Evolutionary conservation across 345 rosid genomes (phyloP), one percentile per base, ranked within the genome.

Genomic region (Eucalyptus leucophloia): DNA sequence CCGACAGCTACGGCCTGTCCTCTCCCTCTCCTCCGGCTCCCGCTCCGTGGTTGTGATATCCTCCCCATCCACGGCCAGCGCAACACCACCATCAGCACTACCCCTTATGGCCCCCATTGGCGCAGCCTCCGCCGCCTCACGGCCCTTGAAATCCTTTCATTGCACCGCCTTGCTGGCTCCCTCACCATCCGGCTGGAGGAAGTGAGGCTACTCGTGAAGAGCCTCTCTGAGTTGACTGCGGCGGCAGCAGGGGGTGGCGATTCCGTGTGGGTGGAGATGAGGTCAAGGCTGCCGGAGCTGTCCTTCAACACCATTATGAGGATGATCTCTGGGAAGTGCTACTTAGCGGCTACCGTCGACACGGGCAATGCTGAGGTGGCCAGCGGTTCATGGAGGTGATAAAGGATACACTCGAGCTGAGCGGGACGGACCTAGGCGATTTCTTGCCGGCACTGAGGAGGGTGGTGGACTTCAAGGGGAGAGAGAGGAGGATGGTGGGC

Each of bases 1-100:
- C 92, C 7, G 12, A 81, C 51, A 9, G 18, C 50, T 47, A 85
- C 2, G 90, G 91, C 34, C 87, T 83, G 2, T 90, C 90, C 69
- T 92, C 21, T 89, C 32, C 34, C 89, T 87, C 87, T 56, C 88
- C 14, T 50, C 89, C 37, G 91, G 92, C 10, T 86, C 90, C 53
- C 90, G 86, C 12, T 34, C 49, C 3, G 92, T 88, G 50, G 24
- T 89, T 37, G 80, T 92, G 4, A 88, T 91, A 56, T 91, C 92
- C 50, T 90, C 91, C 44, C 89, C 93, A 18, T 65, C 89, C 2
- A 89, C 88, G 5, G 94, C 86, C 37, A 92, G 77, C 88, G 91
- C 90, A 42, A 12, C 88, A 67, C 91, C 21, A 49, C 50, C 77
- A 30, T 91, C 8, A 72, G 58, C 9, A 7, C 69, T 9, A 40